Conservation (phyloP, 2,329 filamentous ascomycete genomes). For the Cladosporium sp. region DNA sequence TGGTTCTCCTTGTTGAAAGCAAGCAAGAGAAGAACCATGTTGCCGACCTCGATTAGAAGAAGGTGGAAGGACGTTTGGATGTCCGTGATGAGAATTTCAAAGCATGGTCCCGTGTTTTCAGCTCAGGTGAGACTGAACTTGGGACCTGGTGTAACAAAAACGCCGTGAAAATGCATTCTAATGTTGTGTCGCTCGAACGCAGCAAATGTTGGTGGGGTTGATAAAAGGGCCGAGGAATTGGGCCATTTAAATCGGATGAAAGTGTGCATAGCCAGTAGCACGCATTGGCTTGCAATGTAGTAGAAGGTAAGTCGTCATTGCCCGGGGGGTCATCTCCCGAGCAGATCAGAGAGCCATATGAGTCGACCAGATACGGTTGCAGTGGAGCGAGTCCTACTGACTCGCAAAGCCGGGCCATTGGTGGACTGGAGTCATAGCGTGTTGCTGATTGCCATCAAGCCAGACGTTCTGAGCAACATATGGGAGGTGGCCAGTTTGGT, state of each 20-base stretch:
- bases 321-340: not conserved
- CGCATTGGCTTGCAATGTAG: not conserved
- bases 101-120: too few relatives aligned
- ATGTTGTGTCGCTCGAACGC: conserved; percentile 9
- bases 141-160: too few relatives aligned
- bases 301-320: not conserved
- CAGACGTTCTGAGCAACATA: conserved; percentile 34
- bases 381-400: conserved; percentile 8
- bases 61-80: too few relatives aligned
- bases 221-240: not conserved
- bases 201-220: not conserved
- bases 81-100: too few relatives aligned
- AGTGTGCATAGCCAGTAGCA: not conserved
- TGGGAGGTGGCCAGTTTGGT: conserved; percentile 41
- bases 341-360: not conserved
- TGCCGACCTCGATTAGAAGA: too few relatives aligned
- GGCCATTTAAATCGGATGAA: not conserved
- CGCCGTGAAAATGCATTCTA: not conserved
- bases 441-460: conserved; percentile 22
- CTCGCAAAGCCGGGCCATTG: conserved; percentile 13
- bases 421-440: conserved; percentile 13
- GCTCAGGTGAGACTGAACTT: too few relatives aligned
- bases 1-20: too few relatives aligned
- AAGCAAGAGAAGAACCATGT: too few relatives aligned
- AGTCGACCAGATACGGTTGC: not conserved